Base-by-base conservation (phyloP, 192 early-diverging fungal species). In the Dissophora ornata region DNA sequence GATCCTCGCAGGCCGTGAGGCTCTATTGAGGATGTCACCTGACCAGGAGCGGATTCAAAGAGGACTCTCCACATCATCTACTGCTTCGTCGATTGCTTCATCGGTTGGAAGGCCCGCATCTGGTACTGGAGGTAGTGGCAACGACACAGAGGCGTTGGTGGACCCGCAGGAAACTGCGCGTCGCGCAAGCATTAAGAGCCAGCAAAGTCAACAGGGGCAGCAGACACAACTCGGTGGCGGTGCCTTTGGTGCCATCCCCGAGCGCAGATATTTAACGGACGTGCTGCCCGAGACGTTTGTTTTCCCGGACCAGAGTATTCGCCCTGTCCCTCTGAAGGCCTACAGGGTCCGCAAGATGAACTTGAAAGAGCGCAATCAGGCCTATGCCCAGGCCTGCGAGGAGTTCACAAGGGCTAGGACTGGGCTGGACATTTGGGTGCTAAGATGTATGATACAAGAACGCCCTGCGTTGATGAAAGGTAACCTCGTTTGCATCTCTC, bases 401-500 rank as follows among this genome's bases (percentile, higher is more conserved):
- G 73, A 67, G n/a, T 77, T 77, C 24, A 67, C 64, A 10, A 46
- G 62, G 3, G 73, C 73, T 18, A 67, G 64, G 15, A 57, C 64
- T 15, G 73, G 73, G 8, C 47, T 77, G 25, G 65, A 67, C 34
- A 58, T 67, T 0, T 77, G 73, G 73, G 53, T 25, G 32, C 52
- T 77, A 26, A 52, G 73, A 3, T 62, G 48, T 28, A 67, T 67
- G 73, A 62, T 67, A 59, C 73, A 77, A 50, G 64, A 77, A 22
- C 63, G 64, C 30, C 73, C 73, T 12, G 58, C 57, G 4, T 58
- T 67, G 26, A 67, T 77, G 73, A 67, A 67, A 67, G 65, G 73
- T 77, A 77, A 13, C 3, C 0, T n/a, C 13, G 11, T 13, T 12
- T 6, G 26, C 24, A 2, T 30, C 9, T 41, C 19, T 10, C n/a